Conservation (phyloP, 2,329 filamentous ascomycete species). For the Aspergillus fructus region DNA sequence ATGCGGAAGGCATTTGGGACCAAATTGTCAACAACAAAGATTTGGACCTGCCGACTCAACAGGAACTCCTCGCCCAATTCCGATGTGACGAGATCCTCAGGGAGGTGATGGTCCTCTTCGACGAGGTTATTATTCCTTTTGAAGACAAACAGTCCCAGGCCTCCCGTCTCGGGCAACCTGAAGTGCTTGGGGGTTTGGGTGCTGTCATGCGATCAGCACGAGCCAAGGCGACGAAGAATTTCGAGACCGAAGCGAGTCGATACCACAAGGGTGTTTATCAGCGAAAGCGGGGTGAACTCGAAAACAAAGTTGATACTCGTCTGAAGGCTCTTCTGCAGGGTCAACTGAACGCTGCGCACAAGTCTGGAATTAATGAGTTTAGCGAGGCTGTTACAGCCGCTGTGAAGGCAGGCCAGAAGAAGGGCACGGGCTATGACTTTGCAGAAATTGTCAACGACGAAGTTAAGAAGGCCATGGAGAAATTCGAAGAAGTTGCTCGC, state of each 20-base stretch:
- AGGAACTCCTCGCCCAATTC: slow-evolving; percentile 95
- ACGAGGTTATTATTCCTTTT: slow-evolving; percentile 75
- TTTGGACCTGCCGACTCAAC: slow-evolving; percentile 91
- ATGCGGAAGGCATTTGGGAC: slow-evolving; percentile 93
- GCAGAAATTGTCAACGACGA: slow-evolving; percentile 86
- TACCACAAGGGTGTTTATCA: slow-evolving; percentile 96
- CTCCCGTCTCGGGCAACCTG: slow-evolving; percentile 67
- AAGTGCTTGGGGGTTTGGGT: slow-evolving; percentile 74
- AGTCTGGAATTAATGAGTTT: slow-evolving; percentile 79
- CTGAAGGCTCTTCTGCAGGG: slow-evolving; percentile 84
- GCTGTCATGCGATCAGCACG: slow-evolving; percentile 70
- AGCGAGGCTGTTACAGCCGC: slow-evolving; percentile 81
- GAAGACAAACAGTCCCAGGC: slow-evolving; percentile 82
- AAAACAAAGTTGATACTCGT: slow-evolving; percentile 81
- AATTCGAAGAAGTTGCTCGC: slow-evolving; percentile 74
- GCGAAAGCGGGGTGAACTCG: slow-evolving; percentile 80
- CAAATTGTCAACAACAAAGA: slow-evolving; percentile 99
- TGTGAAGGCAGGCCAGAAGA: slow-evolving; percentile 91
- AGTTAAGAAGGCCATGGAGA: slow-evolving; percentile 71
- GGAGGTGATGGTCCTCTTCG: slow-evolving; percentile 82
- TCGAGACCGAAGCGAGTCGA: slow-evolving; percentile 84
- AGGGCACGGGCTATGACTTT: slow-evolving; percentile 88
- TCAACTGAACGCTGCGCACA: slow-evolving; percentile 87
- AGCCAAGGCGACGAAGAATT: slow-evolving; percentile 72
- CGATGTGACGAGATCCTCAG: slow-evolving; percentile 94